Evolutionary conservation across 495 filamentous ascomycete species (phyloP).

Genomic region (Penicillium verhagenii): DNA sequence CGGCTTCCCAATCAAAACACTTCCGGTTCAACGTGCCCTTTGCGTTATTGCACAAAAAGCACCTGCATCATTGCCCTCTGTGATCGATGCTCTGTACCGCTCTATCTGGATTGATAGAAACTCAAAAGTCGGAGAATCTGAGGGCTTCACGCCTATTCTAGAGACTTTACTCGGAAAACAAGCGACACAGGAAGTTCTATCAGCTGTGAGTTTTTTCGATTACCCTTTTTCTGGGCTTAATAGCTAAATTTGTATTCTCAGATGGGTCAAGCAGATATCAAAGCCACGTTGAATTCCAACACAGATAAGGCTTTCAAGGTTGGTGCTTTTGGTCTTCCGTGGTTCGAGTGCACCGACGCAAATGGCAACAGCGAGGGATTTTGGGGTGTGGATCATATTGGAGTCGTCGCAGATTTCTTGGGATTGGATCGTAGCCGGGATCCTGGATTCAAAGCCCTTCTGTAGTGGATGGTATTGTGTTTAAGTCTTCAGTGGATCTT

Average conservation of each 20-base stretch:
- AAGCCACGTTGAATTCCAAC: constrained; percentile 50
- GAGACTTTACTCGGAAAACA: constrained; percentile 49
- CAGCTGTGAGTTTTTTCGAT: constrained; percentile 24
- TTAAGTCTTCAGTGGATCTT: too few relatives aligned
- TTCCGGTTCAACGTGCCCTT: constrained; percentile 51
- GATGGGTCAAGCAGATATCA: constrained; percentile 48
- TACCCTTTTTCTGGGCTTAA: neutral
- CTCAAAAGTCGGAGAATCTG: constrained; percentile 47
- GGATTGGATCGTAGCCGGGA: constrained; percentile 46
- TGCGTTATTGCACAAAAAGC: constrained; percentile 34
- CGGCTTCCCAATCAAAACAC: constrained; percentile 59
- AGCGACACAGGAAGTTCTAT: constrained; percentile 41
- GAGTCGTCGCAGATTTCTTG: constrained; percentile 61
- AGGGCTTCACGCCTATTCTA: constrained; percentile 48
- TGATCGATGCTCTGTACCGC: constrained; percentile 52
- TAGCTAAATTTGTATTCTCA: constrained; percentile 4
- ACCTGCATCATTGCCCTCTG: constrained; percentile 43
- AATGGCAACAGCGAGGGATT: constrained; percentile 61
- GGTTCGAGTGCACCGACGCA: constrained; percentile 63
- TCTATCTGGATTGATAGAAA: constrained; percentile 57
- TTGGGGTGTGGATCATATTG: constrained; percentile 71
- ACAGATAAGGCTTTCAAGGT: constrained; percentile 57
- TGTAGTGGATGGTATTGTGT: too few relatives aligned
- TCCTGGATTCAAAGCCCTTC: constrained; percentile 28
- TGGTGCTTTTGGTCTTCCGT: constrained; percentile 72